A percentile compares a stretch with the other conserved stretches of the same genome.
Conservation (phyloP, 2,329 filamentous ascomycete species). For the Colletotrichum aenigma region DNA sequence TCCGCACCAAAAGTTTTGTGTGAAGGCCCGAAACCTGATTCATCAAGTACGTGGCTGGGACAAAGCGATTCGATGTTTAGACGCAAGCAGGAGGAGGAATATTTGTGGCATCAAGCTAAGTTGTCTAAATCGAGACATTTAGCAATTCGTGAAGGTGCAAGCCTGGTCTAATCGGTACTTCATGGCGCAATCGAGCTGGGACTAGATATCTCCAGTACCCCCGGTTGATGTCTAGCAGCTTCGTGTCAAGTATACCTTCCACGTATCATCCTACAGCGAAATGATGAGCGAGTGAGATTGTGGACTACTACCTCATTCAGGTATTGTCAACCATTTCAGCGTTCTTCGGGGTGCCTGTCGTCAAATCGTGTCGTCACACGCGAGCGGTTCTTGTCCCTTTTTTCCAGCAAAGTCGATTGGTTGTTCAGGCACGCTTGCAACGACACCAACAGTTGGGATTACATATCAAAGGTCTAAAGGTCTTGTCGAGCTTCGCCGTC, state of each 20-base stretch:
- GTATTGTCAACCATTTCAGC: fast-evolving
- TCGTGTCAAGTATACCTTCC: not conserved
- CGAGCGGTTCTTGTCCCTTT: not conserved
- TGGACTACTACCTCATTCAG: fast-evolving
- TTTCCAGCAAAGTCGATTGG: not conserved
- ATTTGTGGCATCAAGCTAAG: fast-evolving
- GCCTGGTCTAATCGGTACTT: not conserved
- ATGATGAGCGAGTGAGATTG: fast-evolving
- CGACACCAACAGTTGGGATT: no score
- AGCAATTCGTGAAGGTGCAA: no score
- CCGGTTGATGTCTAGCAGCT: not conserved
- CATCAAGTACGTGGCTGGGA: no score
- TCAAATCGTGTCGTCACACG: fast-evolving
- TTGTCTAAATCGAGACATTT: fast-evolving
- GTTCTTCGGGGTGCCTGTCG: not conserved
- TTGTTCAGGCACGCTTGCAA: fast-evolving
- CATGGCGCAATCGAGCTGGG: fast-evolving
- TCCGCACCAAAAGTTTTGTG: no score
- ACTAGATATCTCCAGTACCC: fast-evolving
- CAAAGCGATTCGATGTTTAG: not conserved
- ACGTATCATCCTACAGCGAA: fast-evolving
- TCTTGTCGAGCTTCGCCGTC: not conserved
- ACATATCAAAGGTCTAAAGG: not conserved
- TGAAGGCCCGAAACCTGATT: no score
- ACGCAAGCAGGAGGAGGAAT: fast-evolving